phyloP scores from a whole-genome alignment of 768 basidiomycete species.

The Exsudoporus frostii region DNA sequence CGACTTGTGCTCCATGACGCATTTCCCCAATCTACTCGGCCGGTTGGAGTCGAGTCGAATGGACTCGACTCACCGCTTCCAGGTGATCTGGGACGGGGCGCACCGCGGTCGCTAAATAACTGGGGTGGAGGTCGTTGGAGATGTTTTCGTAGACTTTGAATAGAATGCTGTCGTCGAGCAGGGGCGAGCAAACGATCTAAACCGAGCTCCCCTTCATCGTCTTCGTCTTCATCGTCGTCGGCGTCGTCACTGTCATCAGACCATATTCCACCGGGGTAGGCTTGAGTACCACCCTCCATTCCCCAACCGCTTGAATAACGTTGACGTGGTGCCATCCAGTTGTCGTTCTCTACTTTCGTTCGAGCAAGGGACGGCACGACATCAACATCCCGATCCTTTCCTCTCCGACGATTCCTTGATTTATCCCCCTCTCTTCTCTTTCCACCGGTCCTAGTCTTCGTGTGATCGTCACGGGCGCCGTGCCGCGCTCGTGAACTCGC shows the following conservation, averaged over 20 bases:
- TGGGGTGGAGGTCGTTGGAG: slow-evolving; percentile 34
- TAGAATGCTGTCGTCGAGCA: slow-evolving; percentile 70
- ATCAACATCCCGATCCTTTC: slow-evolving; percentile 31
- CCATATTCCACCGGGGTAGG: slow-evolving; percentile 12
- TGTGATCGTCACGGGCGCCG: slow-evolving; percentile 21
- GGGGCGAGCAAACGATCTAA: slow-evolving; percentile 66
- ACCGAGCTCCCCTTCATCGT: slow-evolving; percentile 58
- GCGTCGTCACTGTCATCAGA: slow-evolving; percentile 31
- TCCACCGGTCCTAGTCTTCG: slow-evolving; percentile 14
- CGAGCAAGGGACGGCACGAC: slow-evolving; percentile 61
- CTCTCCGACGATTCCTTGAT: slow-evolving; percentile 21
- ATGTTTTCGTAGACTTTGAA: slow-evolving; percentile 66
- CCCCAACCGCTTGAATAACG: slow-evolving; percentile 35
- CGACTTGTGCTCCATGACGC: slow-evolving; percentile 21
- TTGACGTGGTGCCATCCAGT: slow-evolving; percentile 40
- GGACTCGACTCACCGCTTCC: slow-evolving; percentile 18
- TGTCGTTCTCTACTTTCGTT: slow-evolving; percentile 58
- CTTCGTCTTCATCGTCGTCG: slow-evolving; percentile 40
- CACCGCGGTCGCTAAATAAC: slow-evolving; percentile 10
- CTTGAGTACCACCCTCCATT: slow-evolving; percentile 20
- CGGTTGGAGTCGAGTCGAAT: slow-evolving; percentile 5
- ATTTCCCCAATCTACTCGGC: slow-evolving; percentile 17
- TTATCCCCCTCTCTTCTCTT: slow-evolving; percentile 23
- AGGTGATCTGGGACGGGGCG: slow-evolving; percentile 12
- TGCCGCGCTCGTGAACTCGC: slow-evolving; percentile 43